Conservation (phyloP, 208 protist genomes). For the Wallacemonas collosoma region DNA sequence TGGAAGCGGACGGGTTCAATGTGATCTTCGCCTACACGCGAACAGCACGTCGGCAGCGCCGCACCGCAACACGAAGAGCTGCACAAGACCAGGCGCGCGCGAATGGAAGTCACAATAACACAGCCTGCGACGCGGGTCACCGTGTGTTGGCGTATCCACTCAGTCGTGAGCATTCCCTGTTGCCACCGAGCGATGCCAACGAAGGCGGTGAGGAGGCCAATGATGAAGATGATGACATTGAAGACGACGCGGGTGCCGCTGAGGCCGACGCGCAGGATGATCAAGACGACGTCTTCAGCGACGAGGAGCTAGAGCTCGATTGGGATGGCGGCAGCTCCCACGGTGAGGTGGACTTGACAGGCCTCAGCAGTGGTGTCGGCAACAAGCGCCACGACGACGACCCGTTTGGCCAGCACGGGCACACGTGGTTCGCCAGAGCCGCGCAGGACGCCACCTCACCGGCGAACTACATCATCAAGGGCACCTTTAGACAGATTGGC, state of each 20-base stretch:
- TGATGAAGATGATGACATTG: conserved; percentile 10
- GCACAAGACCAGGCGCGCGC: conserved; percentile 19
- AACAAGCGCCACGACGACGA: conserved; percentile 5
- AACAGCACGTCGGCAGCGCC: conserved; percentile 28
- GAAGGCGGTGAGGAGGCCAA: conserved; percentile 9
- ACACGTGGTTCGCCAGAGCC: background rate
- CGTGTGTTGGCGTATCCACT: background rate
- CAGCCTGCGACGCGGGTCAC: conserved; percentile 13
- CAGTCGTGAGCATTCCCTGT: background rate
- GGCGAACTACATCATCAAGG: conserved; percentile 30
- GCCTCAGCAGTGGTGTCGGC: background rate
- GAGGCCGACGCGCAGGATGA: background rate
- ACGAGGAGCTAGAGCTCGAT: conserved; percentile 10
- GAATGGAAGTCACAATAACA: conserved; percentile 6
- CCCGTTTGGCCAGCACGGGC: background rate
- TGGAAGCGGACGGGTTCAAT: conserved; percentile 35
- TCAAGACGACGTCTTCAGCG: conserved; percentile 14
- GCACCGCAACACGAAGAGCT: conserved; percentile 22
- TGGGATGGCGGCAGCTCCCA: conserved; percentile 1
- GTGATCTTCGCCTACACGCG: conserved; percentile 49
- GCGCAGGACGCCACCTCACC: background rate
- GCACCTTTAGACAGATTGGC: conserved; percentile 62
- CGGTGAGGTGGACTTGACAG: background rate
- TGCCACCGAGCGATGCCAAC: conserved; percentile 12
- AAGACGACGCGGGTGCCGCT: background rate